Conservation (phyloP, 768 basidiomycete species). For the Kwoniella dendrophila region DNA sequence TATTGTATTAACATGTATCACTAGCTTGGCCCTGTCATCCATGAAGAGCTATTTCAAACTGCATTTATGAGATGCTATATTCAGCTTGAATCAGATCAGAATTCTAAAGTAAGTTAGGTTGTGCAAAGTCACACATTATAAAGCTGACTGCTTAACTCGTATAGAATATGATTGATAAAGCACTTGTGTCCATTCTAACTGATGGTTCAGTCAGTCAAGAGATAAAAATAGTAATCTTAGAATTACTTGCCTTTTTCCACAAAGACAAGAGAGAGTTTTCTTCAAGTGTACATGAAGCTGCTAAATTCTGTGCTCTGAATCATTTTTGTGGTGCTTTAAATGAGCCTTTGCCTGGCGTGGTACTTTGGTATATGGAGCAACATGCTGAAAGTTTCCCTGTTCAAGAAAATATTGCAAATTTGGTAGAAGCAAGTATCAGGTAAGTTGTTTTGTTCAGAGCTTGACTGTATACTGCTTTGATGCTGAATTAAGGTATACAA, state of each 20-base stretch:
- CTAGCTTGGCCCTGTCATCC: conserved; percentile 44
- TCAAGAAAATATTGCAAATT: conserved; percentile 35
- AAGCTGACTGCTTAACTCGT: background rate
- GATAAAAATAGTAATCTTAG: conserved; percentile 33
- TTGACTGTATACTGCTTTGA: background rate
- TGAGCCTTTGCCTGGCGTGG: conserved; percentile 35
- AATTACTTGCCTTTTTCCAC: conserved; percentile 43
- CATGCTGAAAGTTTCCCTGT: conserved; percentile 28
- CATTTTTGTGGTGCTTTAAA: conserved; percentile 38
- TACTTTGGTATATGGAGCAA: conserved; percentile 47
- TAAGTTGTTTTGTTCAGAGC: background rate
- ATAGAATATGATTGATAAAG: conserved; percentile 33
- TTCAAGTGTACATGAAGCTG: conserved; percentile 30
- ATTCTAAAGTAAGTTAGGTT: conserved; percentile 33
- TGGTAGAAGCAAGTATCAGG: conserved; percentile 44
- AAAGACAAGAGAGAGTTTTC: conserved; percentile 36
- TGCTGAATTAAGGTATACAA: background rate
- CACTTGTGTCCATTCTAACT: conserved; percentile 26
- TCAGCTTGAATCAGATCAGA: conserved; percentile 32
- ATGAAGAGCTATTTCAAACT: conserved; percentile 47
- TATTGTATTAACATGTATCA: background rate
- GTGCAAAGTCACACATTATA: background rate
- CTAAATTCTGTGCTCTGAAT: conserved; percentile 35
- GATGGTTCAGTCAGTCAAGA: conserved; percentile 29
- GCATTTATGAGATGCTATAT: conserved; percentile 46